Percentiles rank a stretch among this genome's conserved stretches.
Conservation (phyloP, 352 stramenopile genomes). For the Thraustotheca clavata region DNA sequence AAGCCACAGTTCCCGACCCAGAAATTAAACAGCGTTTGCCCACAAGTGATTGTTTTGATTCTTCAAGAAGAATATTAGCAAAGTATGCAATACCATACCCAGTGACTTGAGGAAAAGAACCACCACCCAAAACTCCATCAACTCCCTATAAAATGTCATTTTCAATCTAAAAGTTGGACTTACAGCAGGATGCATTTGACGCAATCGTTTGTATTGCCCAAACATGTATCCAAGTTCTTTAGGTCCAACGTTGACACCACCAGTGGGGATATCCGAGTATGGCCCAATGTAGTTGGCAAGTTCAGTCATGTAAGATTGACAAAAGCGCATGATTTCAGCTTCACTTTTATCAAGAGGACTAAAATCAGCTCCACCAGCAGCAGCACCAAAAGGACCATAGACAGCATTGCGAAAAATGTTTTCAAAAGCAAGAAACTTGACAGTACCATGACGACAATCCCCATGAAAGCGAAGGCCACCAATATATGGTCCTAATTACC, state of each 20-base stretch:
- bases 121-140: constrained; percentile 81
- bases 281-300: constrained; percentile 97
- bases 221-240: constrained; percentile 97
- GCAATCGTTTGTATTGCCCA: constrained; percentile 97
- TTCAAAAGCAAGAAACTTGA: constrained; percentile 92
- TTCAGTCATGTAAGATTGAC: constrained; percentile 97
- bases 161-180: constrained; percentile 22
- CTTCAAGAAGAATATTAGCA: constrained; percentile 89
- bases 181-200: constrained; percentile 59
- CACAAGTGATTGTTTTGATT: constrained; percentile 88
- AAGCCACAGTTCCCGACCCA: constrained; percentile 89
- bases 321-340: constrained; percentile 97
- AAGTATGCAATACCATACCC: constrained; percentile 94
- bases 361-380: constrained; percentile 93
- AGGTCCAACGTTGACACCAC: constrained; percentile 89
- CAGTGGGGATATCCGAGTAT: constrained; percentile 92
- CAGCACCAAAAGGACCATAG: constrained; percentile 57
- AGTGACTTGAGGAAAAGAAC: constrained; percentile 87
- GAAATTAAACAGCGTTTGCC: constrained; percentile 96
- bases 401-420: constrained; percentile 95
- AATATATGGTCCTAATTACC: constrained; percentile 88
- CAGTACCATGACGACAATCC: constrained; percentile 81
- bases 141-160: constrained; percentile 35
- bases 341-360: constrained; percentile 97
- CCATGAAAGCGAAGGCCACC: constrained; percentile 93